Percentiles rank a stretch among this genome's conserved stretches.
Evolutionary conservation across 1,139 yeast genomes (phyloP).

Genomic region (Magnusiomyces suaveolens): DNA sequence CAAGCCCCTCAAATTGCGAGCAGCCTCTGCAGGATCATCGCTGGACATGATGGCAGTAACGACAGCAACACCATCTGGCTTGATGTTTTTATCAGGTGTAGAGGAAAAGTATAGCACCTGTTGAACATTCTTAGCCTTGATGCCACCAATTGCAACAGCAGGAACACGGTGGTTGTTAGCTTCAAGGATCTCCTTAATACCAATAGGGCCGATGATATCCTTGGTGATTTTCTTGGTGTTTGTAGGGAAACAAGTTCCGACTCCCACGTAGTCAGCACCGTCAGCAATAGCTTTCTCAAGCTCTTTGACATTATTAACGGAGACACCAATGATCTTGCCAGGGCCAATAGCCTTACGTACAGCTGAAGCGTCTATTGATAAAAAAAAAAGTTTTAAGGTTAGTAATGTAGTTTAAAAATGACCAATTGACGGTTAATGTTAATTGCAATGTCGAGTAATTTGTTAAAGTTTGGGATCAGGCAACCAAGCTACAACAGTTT

Average conservation of each 20-base stretch:
- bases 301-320: constrained; percentile 55
- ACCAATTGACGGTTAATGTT: no score
- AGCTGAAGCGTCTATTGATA: constrained; percentile 34
- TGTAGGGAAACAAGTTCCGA: constrained; percentile 76
- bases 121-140: constrained; percentile 55
- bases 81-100: constrained; percentile 35
- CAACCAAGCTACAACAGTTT: no score
- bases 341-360: constrained; percentile 63
- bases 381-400: neutral
- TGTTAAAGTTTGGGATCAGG: no score
- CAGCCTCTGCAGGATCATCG: constrained; percentile 46
- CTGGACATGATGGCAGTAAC: constrained; percentile 81
- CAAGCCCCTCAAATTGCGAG: constrained; percentile 30
- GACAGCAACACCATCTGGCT: constrained; percentile 71
- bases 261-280: constrained; percentile 66
- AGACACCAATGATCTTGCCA: constrained; percentile 69
- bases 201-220: constrained; percentile 56
- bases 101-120: constrained; percentile 46
- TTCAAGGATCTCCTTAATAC: constrained; percentile 48
- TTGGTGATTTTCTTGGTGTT: constrained; percentile 52
- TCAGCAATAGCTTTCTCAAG: constrained; percentile 44
- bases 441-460: no score
- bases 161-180: constrained; percentile 32
- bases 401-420: no score
- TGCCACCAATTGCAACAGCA: constrained; percentile 81